A percentile compares a stretch with the other conserved stretches of the same genome.
phyloP scores from a whole-genome alignment of 805 yeast genomes.

The Zygosaccharomyces gambellarensis region DNA sequence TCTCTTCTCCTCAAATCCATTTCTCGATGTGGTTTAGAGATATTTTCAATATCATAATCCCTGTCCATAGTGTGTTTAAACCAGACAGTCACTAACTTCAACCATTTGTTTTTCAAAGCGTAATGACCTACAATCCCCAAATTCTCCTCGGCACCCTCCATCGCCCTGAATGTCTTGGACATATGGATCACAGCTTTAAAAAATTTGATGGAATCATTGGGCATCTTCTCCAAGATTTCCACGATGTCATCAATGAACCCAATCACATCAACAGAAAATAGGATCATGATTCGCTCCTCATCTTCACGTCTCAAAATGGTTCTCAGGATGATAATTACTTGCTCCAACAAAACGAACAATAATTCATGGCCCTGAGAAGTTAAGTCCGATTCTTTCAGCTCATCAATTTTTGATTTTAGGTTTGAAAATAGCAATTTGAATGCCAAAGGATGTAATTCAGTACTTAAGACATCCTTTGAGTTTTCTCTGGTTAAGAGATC shows the following conservation, averaged over 20 bases:
- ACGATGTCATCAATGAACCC: slow-evolving; percentile 33
- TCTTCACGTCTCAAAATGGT: slow-evolving; percentile 35
- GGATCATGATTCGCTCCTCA: slow-evolving; percentile 32
- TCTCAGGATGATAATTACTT: slow-evolving; percentile 44
- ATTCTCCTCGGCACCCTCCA: slow-evolving; percentile 27
- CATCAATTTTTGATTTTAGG: slow-evolving; percentile 38
- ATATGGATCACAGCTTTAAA: slow-evolving; percentile 33
- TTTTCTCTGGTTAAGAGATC: slow-evolving; percentile 60
- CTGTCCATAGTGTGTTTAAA: slow-evolving; percentile 47
- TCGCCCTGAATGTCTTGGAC: slow-evolving; percentile 33
- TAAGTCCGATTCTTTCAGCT: slow-evolving; percentile 27
- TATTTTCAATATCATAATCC: slow-evolving; percentile 34
- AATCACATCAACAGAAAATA: slow-evolving; percentile 35
- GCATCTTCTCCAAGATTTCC: slow-evolving; percentile 25
- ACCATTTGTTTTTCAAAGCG: slow-evolving; percentile 43
- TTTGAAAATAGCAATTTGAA: slow-evolving; percentile 46
- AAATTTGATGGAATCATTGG: slow-evolving; percentile 24
- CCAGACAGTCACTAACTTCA: slow-evolving; percentile 49
- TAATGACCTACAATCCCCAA: slow-evolving; percentile 40
- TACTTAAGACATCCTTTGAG: slow-evolving; percentile 63
- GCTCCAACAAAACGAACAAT: slow-evolving; percentile 43
- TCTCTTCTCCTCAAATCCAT: slow-evolving; percentile 39
- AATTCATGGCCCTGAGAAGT: slow-evolving; percentile 21
- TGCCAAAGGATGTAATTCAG: slow-evolving; percentile 58
- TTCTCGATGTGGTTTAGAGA: slow-evolving; percentile 34